Conservation (phyloP, 169 alveolate species). For the Cryptosporidium tyzzeri region DNA sequence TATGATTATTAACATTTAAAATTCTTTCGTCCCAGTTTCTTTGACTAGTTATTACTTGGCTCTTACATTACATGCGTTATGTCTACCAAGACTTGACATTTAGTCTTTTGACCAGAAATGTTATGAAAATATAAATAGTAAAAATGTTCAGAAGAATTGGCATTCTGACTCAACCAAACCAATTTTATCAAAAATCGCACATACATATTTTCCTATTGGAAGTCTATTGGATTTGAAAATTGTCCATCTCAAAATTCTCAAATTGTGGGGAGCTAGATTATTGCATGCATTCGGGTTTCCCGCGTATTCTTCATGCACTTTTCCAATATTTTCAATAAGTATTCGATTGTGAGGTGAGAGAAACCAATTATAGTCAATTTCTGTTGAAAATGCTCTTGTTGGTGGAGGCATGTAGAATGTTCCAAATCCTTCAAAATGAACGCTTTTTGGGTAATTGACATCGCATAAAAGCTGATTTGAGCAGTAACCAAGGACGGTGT, state of each 20-base stretch:
- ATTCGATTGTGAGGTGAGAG: constrained; percentile 56
- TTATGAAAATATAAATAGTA: background rate
- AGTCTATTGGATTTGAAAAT: constrained; percentile 49
- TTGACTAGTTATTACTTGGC: constrained; percentile 10
- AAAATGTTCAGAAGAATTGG: background rate
- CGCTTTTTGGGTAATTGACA: constrained; percentile 28
- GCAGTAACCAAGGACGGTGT: background rate
- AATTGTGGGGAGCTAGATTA: constrained; percentile 13
- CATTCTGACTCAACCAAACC: constrained; percentile 39
- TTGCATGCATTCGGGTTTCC: background rate
- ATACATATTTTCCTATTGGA: constrained; percentile 59
- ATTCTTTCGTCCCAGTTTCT: constrained; percentile 9
- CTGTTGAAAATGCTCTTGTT: constrained; percentile 18
- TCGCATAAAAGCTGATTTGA: constrained; percentile 16
- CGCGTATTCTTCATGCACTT: background rate
- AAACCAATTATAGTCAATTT: constrained; percentile 62
- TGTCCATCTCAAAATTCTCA: constrained; percentile 46
- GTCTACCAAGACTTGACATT: constrained; percentile 73
- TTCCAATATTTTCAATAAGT: constrained; percentile 39
- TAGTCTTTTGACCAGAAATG: background rate
- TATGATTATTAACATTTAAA: background rate
- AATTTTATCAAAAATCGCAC: constrained; percentile 13
- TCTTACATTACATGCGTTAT: constrained; percentile 12
- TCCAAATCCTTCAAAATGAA: constrained; percentile 8
- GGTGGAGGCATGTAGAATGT: constrained; percentile 52